These are phyloP conservation scores for Cairneyella variabilis DNA, from an alignment of 495 filamentous ascomycete genomes.

Conservation along the genomic window DNA sequence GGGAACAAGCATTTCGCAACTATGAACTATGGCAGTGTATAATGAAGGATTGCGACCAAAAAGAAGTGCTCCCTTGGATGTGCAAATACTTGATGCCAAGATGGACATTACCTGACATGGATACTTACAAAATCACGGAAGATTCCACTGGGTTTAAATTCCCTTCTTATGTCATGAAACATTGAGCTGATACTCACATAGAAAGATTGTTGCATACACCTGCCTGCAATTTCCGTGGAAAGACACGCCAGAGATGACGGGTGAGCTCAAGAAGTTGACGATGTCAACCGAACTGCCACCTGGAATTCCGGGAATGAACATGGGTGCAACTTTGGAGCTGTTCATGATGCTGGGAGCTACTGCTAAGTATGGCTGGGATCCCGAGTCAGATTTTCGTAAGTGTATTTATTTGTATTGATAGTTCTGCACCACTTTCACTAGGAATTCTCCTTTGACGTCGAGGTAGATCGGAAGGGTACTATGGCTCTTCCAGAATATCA, in stretches of 20 bases:
- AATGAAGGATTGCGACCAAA: not conserved
- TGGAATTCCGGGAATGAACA: not conserved
- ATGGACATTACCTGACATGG: constrained; percentile 14
- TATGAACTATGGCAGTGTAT: constrained; percentile 5
- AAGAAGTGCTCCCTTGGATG: constrained; percentile 7
- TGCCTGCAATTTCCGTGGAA: constrained; percentile 13
- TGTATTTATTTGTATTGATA: not conserved
- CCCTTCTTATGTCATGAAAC: not conserved
- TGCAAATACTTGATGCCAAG: not conserved
- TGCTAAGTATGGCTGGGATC: constrained; percentile 10
- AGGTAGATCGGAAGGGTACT: constrained; percentile 12
- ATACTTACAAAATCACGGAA: constrained; percentile 6
- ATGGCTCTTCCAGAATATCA: constrained; percentile 16
- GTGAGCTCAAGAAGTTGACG: not conserved
- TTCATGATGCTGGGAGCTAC: not conserved
- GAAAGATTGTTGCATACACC: constrained; percentile 16
- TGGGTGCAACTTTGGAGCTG: not conserved
- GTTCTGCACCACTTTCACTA: too few relatives aligned
- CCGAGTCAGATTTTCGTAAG: constrained; percentile 17
- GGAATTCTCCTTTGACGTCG: not conserved
- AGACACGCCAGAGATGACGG: not conserved
- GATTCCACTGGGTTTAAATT: constrained; percentile 7
- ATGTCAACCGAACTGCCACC: constrained; percentile 1
- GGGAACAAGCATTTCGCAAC: not conserved
- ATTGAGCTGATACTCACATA: not conserved